These are phyloP conservation scores for Hypoxylon subgilvum DNA, from an alignment of 495 filamentous ascomycete genomes.

Conservation along the genomic window DNA sequence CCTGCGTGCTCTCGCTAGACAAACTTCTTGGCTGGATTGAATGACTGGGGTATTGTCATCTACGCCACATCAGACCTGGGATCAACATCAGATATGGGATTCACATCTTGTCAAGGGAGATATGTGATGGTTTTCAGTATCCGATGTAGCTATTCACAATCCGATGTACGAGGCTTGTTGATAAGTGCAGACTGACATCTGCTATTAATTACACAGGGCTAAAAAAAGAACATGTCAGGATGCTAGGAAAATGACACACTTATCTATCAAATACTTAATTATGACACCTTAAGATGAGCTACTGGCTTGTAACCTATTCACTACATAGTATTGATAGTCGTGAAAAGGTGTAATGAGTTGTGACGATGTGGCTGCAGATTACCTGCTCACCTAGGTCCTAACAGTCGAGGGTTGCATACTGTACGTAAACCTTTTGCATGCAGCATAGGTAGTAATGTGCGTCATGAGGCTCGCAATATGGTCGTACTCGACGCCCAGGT, in stretches of 20 bases:
- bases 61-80: background rate
- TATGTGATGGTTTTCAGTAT: background rate
- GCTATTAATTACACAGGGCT: background rate
- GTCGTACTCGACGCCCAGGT: background rate
- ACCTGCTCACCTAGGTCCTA: slow-evolving; percentile 1
- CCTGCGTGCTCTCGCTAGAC: slow-evolving; percentile 21
- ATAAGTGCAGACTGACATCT: background rate
- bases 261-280: background rate
- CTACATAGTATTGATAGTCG: too few species aligned
- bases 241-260: background rate
- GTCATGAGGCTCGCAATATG: slow-evolving; percentile 21
- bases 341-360: too few species aligned
- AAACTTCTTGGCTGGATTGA: slow-evolving; percentile 15
- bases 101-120: slow-evolving; percentile 1
- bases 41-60: slow-evolving; percentile 16
- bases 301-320: background rate
- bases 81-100: slow-evolving; percentile 1
- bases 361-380: slow-evolving; percentile 14
- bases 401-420: slow-evolving; percentile 17
- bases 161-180: too few species aligned
- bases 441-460: slow-evolving; percentile 13
- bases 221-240: background rate
- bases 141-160: background rate
- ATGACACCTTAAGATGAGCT: background rate
- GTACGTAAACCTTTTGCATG: slow-evolving; percentile 4